Percentiles rank a stretch among this genome's conserved stretches.
Evolutionary conservation across 2,329 filamentous ascomycete species (phyloP).

Genomic region (Tolypocladium inflatum): DNA sequence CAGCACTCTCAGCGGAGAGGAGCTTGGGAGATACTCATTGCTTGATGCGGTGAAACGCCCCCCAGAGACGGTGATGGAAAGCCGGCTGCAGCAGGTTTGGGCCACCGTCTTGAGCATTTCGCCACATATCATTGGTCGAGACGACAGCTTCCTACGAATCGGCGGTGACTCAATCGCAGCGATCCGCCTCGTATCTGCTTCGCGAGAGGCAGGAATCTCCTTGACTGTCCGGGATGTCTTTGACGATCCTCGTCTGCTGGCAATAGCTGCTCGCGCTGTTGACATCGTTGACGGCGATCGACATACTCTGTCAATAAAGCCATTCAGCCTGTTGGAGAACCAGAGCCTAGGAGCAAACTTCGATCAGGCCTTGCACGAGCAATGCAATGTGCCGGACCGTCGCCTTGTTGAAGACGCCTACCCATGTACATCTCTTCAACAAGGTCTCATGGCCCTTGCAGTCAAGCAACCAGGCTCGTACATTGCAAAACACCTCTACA

Average conservation of each 20-base stretch:
- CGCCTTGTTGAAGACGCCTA: slow-evolving; percentile 20
- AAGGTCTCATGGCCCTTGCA: slow-evolving; percentile 25
- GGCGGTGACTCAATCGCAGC: slow-evolving; percentile 17
- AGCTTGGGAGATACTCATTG: background rate
- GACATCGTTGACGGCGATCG: slow-evolving; percentile 3
- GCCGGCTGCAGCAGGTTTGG: slow-evolving; percentile 1
- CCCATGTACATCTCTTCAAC: slow-evolving; percentile 27
- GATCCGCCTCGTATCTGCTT: slow-evolving; percentile 6
- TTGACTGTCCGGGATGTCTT: slow-evolving; percentile 12
- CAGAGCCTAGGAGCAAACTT: background rate
- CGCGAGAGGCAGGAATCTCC: background rate
- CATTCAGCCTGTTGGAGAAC: background rate
- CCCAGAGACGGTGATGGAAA: slow-evolving; percentile 2
- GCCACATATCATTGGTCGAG: slow-evolving; percentile 16
- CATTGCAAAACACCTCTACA: slow-evolving; percentile 17
- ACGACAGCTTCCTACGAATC: slow-evolving; percentile 15
- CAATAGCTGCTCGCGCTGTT: background rate
- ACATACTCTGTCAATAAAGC: no score
- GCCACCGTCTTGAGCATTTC: slow-evolving; percentile 1
- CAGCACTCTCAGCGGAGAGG: background rate
- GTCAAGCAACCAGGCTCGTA: slow-evolving; percentile 21
- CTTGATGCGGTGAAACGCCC: background rate
- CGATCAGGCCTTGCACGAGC: no score
- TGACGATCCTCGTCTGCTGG: background rate
- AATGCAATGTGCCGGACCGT: no score